These are phyloP conservation scores for Panicum miliaceum DNA, from an alignment of 176 grass and related monocot species.

Conservation along the genomic window DNA sequence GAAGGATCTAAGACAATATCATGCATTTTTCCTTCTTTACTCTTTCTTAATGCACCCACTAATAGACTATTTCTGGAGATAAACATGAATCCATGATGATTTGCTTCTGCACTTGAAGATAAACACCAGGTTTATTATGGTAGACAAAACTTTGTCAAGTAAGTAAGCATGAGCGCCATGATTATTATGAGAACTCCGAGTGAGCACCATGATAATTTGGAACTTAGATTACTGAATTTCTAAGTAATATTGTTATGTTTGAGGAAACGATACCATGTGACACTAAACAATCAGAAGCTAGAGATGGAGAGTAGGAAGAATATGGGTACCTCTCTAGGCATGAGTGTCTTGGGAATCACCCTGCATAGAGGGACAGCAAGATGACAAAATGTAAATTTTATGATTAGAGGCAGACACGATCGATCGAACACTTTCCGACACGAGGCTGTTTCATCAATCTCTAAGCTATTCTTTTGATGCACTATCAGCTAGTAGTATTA, in stretches of 20 bases:
- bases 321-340: conserved; percentile 62
- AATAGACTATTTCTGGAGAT: conserved; percentile 24
- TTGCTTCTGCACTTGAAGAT: neutral
- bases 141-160: neutral
- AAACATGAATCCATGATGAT: neutral
- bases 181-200: neutral
- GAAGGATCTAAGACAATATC: conserved; percentile 31
- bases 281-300: conserved; percentile 13
- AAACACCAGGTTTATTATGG: neutral
- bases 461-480: conserved; percentile 5
- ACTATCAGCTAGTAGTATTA: conserved; percentile 4
- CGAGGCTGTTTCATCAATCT: neutral
- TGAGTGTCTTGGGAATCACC: conserved; percentile 64
- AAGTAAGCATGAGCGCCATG: neutral
- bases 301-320: conserved; percentile 16
- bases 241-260: neutral
- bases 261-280: conserved; percentile 17
- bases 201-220: neutral
- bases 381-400: conserved; percentile 43
- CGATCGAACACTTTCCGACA: conserved; percentile 12
- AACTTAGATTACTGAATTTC: neutral
- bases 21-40: neutral
- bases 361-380: conserved; percentile 49
- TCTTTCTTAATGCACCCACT: conserved; percentile 1
- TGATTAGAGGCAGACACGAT: conserved; percentile 7